Evolutionary conservation across 2,329 filamentous ascomycete genomes (phyloP).

Genomic region (Pochonia chlamydosporia): DNA sequence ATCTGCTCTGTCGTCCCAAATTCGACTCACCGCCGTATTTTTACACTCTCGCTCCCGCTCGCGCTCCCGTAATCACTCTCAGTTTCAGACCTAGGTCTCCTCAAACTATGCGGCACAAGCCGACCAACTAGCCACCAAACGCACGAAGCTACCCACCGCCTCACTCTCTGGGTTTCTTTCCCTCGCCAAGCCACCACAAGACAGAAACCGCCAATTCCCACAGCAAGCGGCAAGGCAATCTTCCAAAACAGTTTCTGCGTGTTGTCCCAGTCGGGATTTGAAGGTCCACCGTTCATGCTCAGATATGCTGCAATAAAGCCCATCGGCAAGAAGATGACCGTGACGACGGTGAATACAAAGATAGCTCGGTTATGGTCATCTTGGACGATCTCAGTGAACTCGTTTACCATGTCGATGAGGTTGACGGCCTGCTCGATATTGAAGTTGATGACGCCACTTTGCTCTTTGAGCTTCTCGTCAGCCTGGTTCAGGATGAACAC

Average conservation of each 20-base stretch:
- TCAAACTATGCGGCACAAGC: too few species aligned
- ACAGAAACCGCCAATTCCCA: slow-evolving; percentile 6
- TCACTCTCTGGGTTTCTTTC: neutral
- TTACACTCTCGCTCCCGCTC: too few species aligned
- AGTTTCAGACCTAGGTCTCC: too few species aligned
- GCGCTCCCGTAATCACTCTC: too few species aligned
- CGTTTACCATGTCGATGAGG: slow-evolving; percentile 2
- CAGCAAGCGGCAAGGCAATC: slow-evolving; percentile 9
- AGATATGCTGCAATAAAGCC: slow-evolving; percentile 24
- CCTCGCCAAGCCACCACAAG: slow-evolving; percentile 2
- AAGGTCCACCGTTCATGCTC: slow-evolving; percentile 21
- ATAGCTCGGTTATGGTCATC: slow-evolving; percentile 20
- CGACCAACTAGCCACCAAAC: too few species aligned
- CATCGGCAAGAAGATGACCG: slow-evolving; percentile 23
- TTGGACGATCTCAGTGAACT: slow-evolving; percentile 5
- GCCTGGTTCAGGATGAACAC: neutral
- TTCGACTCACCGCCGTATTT: too few species aligned
- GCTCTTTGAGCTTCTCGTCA: slow-evolving; percentile 5
- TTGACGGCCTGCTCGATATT: neutral
- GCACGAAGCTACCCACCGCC: neutral
- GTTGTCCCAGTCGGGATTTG: slow-evolving; percentile 5
- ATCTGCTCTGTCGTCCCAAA: too few species aligned
- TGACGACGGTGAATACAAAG: slow-evolving; percentile 24
- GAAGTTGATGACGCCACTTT: neutral
- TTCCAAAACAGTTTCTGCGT: slow-evolving; percentile 12